Base-by-base conservation (phyloP, 768 basidiomycete species). In the Suillus paluster region DNA sequence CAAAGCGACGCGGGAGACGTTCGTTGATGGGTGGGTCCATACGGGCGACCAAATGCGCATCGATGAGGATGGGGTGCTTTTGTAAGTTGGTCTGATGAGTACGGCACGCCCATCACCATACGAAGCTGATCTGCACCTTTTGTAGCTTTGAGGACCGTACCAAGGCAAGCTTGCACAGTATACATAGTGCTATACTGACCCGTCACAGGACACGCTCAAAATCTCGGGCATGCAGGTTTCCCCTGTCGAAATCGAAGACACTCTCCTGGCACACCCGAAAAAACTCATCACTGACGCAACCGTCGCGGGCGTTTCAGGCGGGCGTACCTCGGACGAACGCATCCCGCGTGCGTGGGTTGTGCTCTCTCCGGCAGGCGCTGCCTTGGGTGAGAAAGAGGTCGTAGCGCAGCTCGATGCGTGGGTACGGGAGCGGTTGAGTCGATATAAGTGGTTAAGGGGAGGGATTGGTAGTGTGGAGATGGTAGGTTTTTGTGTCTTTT, bases 151-250 rank as follows among this genome's bases (percentile, higher is more conserved):
- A 86, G 14, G 91, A 93, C 71, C 82, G 92, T 53, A 79, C 81
- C 17, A 93, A 94, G 83, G 90, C 88, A 56, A 64, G 33, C 39
- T 58, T 42, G 36, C 11, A 2, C 27, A 6, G 38, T 30, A 11
- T 34, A 53, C 30, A 25, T 72, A 33, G 23, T 21, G 4, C n/a
- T 23, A 57, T 55, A 8, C 38, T 44, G 9, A 25, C 52, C 39
- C 12, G 44, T 45, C 8, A 23, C 30, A 91, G 87, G 92, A 94
- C 68, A 92, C 86, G 0, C 79, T 94, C 21, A 94, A 94, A 70
- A 81, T 94, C 2, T 91, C 90, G 0, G 92, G 91, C 4, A 80
- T 78, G 56, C 92, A 94, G 73, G 92, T 94, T 0, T 91, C 92
- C 0, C 92, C 92, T 0, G 81, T 83, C 15, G 92, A 94, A 70